Conservation (phyloP, 306 rosid genomes). For the Carpinus viminea region DNA sequence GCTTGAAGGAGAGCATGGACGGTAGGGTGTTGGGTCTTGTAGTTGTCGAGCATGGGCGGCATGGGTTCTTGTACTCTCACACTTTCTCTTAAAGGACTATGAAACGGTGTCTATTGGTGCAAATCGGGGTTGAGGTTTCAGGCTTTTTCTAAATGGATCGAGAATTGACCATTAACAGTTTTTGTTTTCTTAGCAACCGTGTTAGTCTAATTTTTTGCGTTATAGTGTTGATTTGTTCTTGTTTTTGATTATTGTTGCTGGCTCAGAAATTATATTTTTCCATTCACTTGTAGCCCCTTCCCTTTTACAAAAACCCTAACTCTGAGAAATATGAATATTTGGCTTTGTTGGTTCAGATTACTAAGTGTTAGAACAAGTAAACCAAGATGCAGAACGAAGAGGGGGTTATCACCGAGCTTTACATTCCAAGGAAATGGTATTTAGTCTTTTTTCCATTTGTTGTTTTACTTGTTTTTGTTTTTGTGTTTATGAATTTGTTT, state of each 20-base stretch:
- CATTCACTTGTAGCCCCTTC: background rate
- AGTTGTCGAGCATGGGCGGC: too few species aligned
- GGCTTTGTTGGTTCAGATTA: slow-evolving; percentile 2
- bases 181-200: background rate
- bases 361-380: background rate
- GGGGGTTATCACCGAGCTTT: slow-evolving; percentile 61
- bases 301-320: background rate
- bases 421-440: slow-evolving; percentile 72
- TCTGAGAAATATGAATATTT: background rate
- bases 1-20: too few species aligned
- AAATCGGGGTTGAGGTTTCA: too few species aligned
- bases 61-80: too few species aligned
- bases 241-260: background rate
- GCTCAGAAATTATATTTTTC: background rate
- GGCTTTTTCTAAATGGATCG: too few species aligned
- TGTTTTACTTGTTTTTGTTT: background rate
- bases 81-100: background rate
- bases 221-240: background rate
- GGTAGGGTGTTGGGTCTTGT: too few species aligned
- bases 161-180: background rate
- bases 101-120: background rate
- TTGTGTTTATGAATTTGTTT: background rate
- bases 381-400: slow-evolving; percentile 64
- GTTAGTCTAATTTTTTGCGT: background rate
- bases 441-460: background rate